Base-by-base conservation (phyloP, 202 grass and related monocot species). In the Cymbopogon flexuosus region DNA sequence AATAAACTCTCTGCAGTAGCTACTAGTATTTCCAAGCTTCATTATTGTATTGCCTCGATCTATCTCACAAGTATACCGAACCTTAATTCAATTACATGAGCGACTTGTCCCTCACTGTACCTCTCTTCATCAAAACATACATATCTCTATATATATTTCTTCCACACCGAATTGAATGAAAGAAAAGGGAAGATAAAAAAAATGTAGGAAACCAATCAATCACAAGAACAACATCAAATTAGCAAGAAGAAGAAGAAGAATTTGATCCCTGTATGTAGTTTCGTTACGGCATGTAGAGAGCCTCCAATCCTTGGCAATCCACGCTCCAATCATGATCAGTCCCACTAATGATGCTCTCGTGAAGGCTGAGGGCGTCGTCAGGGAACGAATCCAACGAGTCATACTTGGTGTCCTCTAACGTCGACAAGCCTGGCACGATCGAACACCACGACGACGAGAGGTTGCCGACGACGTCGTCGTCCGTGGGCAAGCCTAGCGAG, bases 221-320 rank as follows among this genome's bases (percentile, higher is more conserved):
- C 75, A 62, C 56, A 82, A 91, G 62, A 91, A 82, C 62, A 70
- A 8, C 61, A 82, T 45, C 49, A n/a, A 10, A 83, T 82, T 68
- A 62, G 24, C 31, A 61, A 61, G 3, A 61, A 61, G 23, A 60
- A 21, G 19, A 54, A 64, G 29, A 49, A 29, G n/a, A 79, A 74
- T 67, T 49, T 10, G 40, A 70, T 67, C 2, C 2, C 6, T 18
- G 45, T 12, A 14, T 5, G 4, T 47, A 33, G 33, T 79, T 31
- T 74, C 73, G 74, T 91, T 81, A 97, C 57, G 85, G 89, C 78
- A 88, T 87, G 84, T 94, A 97, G 39, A 97, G 70, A 75, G 91
- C 85, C 78, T 97, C 94, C 72, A 92, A 61, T 74, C 70, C 90
- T 67, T 87, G 80, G 89, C 89, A 94, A 83, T 97, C 91, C 39